Evolutionary conservation across 495 filamentous ascomycete genomes (phyloP).

Genomic region (Trichoderma orchidacearum): DNA sequence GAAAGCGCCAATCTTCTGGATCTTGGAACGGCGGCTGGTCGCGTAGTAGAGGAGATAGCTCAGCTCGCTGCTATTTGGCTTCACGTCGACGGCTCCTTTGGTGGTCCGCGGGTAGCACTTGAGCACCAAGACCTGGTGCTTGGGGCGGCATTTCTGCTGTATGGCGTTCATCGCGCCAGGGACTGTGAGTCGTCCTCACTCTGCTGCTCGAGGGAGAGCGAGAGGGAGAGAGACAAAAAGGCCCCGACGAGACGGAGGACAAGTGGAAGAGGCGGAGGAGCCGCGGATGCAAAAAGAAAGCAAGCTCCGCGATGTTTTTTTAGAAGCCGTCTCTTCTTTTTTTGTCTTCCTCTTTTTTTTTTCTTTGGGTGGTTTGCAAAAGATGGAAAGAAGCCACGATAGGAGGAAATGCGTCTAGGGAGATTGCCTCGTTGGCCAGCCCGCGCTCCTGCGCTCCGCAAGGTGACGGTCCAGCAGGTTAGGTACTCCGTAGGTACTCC

Average conservation of each 20-base stretch:
- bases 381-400: not conserved
- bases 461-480: not conserved
- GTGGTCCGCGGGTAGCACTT: slow-evolving; percentile 88
- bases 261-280: no score
- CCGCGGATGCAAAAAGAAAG: not conserved
- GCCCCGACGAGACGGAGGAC: no score
- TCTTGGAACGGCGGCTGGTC: slow-evolving; percentile 80
- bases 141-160: slow-evolving; percentile 56
- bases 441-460: not conserved
- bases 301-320: not conserved
- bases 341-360: not conserved
- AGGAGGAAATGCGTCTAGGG: not conserved
- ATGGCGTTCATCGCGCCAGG: slow-evolving; percentile 37
- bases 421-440: not conserved
- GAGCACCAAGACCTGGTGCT: slow-evolving; percentile 83
- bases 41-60: slow-evolving; percentile 94
- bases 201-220: not conserved
- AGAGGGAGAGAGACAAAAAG: not conserved
- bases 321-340: not conserved
- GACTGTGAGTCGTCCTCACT: not conserved
- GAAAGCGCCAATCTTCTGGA: slow-evolving; percentile 85
- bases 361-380: not conserved
- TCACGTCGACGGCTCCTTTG: slow-evolving; percentile 78
- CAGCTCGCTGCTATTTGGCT: slow-evolving; percentile 86
- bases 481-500: no score